Conservation (phyloP, 805 yeast species). For the Yarrowia sp. region DNA sequence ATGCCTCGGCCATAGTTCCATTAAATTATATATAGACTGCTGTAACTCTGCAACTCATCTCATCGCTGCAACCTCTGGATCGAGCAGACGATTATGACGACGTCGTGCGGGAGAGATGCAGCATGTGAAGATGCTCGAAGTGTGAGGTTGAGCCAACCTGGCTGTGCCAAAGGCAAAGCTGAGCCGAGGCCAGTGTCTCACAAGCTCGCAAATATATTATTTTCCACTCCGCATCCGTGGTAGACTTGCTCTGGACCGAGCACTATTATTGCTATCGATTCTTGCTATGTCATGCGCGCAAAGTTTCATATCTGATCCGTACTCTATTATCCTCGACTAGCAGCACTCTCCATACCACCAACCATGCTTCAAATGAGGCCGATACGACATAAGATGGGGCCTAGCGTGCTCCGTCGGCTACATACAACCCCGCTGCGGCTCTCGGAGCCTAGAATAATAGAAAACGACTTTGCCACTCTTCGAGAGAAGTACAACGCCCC, state of each 20-base stretch:
- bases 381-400: background rate
- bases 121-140: background rate
- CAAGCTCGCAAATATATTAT: no score
- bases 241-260: no score
- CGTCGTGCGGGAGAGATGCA: background rate
- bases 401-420: background rate
- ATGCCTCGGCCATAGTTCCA: background rate
- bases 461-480: constrained; percentile 32
- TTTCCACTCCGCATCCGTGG: no score
- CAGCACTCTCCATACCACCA: background rate
- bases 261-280: background rate
- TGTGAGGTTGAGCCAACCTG: background rate
- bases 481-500: constrained; percentile 55
- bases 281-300: background rate
- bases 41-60: constrained; percentile 10
- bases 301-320: background rate
- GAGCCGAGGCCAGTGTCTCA: no score
- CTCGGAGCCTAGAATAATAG: constrained; percentile 26
- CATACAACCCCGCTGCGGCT: background rate
- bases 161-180: no score
- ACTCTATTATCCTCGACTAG: background rate
- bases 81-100: background rate
- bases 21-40: background rate
- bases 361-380: background rate
- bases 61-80: constrained; percentile 1